These are phyloP conservation scores for Macrolepiota fuliginosa DNA, from an alignment of 768 basidiomycete species.

Conservation along the genomic window DNA sequence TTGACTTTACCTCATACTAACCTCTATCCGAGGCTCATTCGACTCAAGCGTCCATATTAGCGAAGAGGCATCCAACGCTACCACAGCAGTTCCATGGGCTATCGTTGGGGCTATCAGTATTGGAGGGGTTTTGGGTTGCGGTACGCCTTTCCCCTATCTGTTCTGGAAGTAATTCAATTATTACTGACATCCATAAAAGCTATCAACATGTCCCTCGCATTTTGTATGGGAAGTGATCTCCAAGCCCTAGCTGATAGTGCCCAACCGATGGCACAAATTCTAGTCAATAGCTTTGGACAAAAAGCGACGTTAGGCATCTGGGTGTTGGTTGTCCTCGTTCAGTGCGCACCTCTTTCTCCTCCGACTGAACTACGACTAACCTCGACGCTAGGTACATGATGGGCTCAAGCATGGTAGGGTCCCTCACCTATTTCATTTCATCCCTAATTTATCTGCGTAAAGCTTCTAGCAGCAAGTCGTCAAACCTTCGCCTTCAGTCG, in stretches of 20 bases:
- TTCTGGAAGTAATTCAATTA: not conserved
- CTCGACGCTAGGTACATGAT: slow-evolving; percentile 45
- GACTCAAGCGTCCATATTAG: slow-evolving; percentile 67
- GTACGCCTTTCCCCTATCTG: slow-evolving; percentile 29
- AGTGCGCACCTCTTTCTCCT: slow-evolving; percentile 23
- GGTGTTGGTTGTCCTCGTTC: slow-evolving; percentile 36
- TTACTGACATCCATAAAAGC: slow-evolving; percentile 24
- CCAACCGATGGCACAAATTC: slow-evolving; percentile 63
- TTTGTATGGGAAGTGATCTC: slow-evolving; percentile 58
- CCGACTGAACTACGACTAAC: not conserved
- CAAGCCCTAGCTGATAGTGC: slow-evolving; percentile 39
- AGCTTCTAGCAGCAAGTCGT: slow-evolving; percentile 35
- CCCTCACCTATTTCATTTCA: not conserved
- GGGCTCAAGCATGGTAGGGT: slow-evolving; percentile 52
- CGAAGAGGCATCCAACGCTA: slow-evolving; percentile 70
- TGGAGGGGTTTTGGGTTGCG: slow-evolving; percentile 58
- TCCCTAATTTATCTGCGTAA: not conserved
- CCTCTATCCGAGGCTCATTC: slow-evolving; percentile 29
- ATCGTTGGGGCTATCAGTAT: slow-evolving; percentile 56
- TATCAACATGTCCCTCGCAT: slow-evolving; percentile 60
- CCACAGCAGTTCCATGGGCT: slow-evolving; percentile 65
- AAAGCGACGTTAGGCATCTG: slow-evolving; percentile 35
- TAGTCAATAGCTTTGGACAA: slow-evolving; percentile 45
- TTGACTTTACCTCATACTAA: not conserved
- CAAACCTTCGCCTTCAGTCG: slow-evolving; percentile 74